These are phyloP conservation scores for Neofusicoccum kwambonambiense DNA, from an alignment of 2,329 filamentous ascomycete species.

Conservation along the genomic window DNA sequence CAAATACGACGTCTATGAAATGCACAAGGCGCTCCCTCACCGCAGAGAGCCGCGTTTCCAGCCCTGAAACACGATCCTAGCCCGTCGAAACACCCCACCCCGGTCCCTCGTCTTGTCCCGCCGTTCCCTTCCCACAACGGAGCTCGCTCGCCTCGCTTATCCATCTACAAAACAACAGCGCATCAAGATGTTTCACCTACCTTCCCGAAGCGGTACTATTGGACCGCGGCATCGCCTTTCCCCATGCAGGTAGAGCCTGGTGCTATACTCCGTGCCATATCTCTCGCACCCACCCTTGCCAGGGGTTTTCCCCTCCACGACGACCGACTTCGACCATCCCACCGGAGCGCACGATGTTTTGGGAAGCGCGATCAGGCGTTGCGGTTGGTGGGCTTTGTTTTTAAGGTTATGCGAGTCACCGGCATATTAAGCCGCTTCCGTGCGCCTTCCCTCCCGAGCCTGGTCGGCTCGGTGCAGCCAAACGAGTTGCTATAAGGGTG, in stretches of 20 bases:
- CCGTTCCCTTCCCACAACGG: background rate
- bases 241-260: background rate
- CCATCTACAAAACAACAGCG: background rate
- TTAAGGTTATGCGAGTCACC: background rate
- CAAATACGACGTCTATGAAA: background rate
- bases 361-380: background rate
- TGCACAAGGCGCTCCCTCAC: background rate
- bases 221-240: background rate
- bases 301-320: background rate
- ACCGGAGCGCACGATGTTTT: background rate
- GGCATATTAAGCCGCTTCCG: background rate
- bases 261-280: background rate
- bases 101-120: background rate
- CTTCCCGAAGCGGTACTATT: background rate
- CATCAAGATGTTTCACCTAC: background rate
- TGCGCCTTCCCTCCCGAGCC: too few relatives aligned
- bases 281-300: background rate
- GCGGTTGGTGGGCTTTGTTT: background rate
- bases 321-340: background rate
- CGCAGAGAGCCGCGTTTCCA: background rate
- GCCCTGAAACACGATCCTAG: background rate
- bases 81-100: background rate
- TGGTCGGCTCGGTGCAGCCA: too few relatives aligned
- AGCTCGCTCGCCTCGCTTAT: background rate
- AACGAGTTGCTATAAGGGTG: too few relatives aligned